Evolutionary conservation across 306 rosid species (phyloP).

Genomic region (Sesbania bispinosa): DNA sequence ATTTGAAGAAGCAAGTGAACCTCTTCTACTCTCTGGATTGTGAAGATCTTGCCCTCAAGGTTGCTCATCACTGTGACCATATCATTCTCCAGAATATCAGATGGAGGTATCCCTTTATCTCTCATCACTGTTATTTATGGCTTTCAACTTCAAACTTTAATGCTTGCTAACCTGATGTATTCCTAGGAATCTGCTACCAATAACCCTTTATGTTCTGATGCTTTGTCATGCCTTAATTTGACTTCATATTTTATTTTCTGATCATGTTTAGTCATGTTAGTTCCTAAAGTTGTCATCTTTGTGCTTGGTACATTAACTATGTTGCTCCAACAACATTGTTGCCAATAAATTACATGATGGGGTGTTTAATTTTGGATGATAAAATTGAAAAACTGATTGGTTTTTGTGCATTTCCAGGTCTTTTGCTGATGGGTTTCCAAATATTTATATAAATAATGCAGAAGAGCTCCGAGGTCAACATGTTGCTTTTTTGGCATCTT

Average conservation of each 20-base stretch:
- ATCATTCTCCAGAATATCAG: slow-evolving; percentile 80
- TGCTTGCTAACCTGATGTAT: too few species aligned
- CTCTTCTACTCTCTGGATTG: slow-evolving; percentile 78
- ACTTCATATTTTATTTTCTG: not conserved
- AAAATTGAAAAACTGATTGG: too few species aligned
- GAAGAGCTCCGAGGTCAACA: slow-evolving; percentile 93
- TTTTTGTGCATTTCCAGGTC: slow-evolving; percentile 54
- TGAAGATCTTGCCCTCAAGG: slow-evolving; percentile 75
- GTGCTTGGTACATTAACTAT: too few species aligned
- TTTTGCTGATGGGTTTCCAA: slow-evolving; percentile 94
- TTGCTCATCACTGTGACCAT: slow-evolving; percentile 57
- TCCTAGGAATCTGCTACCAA: too few species aligned
- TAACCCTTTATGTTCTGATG: not conserved
- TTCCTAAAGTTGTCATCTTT: too few species aligned
- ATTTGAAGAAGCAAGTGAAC: slow-evolving; percentile 66
- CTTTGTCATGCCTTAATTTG: not conserved
- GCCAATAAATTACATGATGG: too few species aligned
- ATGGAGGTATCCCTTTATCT: slow-evolving; percentile 63
- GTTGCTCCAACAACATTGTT: too few species aligned
- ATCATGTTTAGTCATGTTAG: not conserved
- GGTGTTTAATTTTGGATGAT: too few species aligned
- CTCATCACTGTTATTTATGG: too few species aligned
- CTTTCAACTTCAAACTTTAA: too few species aligned
- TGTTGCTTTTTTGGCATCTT: slow-evolving; percentile 88
- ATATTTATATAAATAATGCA: slow-evolving; percentile 74